Evolutionary conservation across 2,329 filamentous ascomycete species (phyloP).

Genomic region (Decorospora gaudefroyi): DNA sequence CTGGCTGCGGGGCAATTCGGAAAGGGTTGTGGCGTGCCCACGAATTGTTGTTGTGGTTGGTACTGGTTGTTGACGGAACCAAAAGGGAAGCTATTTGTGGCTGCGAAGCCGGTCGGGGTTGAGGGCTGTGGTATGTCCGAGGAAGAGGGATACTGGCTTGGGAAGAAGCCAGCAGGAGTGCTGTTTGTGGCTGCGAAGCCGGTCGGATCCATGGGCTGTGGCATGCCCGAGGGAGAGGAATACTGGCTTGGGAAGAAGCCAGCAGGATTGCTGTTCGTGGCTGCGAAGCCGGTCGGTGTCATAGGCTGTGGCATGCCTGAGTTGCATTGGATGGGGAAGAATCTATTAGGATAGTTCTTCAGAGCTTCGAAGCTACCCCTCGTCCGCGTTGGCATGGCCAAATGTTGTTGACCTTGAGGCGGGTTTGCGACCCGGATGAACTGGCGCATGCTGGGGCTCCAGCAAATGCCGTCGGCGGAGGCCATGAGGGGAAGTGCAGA

Average conservation of each 20-base stretch:
- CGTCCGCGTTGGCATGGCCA: no score
- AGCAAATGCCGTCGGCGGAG: not conserved
- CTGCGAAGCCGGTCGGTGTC: not conserved
- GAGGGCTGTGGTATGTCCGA: not conserved
- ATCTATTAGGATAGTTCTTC: no score
- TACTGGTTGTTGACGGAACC: not conserved
- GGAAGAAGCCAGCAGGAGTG: not conserved
- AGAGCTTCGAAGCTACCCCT: no score
- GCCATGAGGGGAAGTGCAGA: not conserved
- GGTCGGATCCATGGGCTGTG: not conserved
- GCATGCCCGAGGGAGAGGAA: not conserved
- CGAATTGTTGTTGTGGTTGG: not conserved
- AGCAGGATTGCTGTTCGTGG: not conserved
- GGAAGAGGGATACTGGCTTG: not conserved
- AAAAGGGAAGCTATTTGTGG: not conserved
- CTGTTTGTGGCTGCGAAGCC: not conserved
- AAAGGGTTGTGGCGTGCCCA: not conserved
- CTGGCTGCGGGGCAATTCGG: no score
- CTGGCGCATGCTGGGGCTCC: not conserved
- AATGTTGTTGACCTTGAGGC: not conserved
- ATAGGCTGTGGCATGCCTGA: conserved; percentile 6
- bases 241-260: not conserved
- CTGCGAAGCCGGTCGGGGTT: not conserved
- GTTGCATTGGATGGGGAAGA: not conserved
- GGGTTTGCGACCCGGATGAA: no score